Conservation (phyloP, 2,329 filamentous ascomycete species). For the Alternaria sp. region DNA sequence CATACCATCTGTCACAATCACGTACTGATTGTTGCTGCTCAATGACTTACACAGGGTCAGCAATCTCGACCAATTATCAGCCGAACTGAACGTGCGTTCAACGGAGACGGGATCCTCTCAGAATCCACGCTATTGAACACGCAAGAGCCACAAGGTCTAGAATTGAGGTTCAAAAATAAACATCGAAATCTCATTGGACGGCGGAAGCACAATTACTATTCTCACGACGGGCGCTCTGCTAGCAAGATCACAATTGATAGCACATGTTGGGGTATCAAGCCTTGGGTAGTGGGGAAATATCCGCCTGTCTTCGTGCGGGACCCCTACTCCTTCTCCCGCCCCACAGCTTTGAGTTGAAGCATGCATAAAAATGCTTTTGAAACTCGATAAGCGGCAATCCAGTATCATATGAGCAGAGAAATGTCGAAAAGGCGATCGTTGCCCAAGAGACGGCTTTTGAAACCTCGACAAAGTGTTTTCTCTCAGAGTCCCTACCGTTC, state of each 20-base stretch:
- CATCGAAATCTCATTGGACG: constrained; percentile 1
- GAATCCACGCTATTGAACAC: constrained; percentile 18
- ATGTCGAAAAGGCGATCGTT: not conserved
- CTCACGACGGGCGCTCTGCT: not conserved
- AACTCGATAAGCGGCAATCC: not conserved
- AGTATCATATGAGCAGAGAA: not conserved
- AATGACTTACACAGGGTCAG: not conserved
- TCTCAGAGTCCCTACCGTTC: not conserved
- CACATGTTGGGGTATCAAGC: constrained; percentile 1
- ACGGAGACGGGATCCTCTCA: constrained; percentile 4
- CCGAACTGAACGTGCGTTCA: constrained; percentile 8
- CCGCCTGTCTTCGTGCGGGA: not conserved
- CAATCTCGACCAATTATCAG: not conserved
- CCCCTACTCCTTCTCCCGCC: not conserved
- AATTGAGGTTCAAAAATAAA: constrained; percentile 8
- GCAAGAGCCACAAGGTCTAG: constrained; percentile 13
- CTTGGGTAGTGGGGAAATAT: constrained; percentile 1
- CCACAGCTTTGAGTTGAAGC: not conserved
- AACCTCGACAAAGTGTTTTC: not conserved
- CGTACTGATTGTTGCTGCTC: not conserved
- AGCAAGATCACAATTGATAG: not conserved
- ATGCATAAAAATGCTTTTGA: constrained; percentile 2
- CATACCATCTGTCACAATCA: not conserved
- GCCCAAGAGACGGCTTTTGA: not conserved
- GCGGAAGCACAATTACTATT: not conserved